A percentile compares a stretch with the other conserved stretches of the same genome.
Conservation (phyloP, 2,329 filamentous ascomycete genomes). For the Fusarium liriodendri region DNA sequence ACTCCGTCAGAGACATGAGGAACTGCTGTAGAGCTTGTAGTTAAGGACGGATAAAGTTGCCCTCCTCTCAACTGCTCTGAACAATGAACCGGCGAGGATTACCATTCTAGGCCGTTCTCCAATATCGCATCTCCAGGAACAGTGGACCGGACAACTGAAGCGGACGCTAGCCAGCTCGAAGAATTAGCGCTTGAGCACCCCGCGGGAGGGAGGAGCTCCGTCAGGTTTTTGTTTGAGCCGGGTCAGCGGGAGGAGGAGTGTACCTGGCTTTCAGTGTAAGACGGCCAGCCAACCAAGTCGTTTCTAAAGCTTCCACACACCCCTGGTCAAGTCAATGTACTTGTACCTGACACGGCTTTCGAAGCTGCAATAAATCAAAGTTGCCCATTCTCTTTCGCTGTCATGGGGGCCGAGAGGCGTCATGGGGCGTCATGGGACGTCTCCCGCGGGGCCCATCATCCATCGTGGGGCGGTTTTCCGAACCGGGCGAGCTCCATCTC, state of each 20-base stretch:
- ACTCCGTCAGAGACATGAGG: not conserved
- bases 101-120: conserved; percentile 24
- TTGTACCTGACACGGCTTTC: not conserved
- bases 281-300: conserved; percentile 1
- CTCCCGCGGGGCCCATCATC: conserved; percentile 13
- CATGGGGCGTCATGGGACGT: conserved; percentile 29
- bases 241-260: conserved; percentile 25
- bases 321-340: not conserved
- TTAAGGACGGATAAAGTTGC: not conserved
- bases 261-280: not conserved
- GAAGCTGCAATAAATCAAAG: conserved; percentile 1
- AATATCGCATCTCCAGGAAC: conserved; percentile 24
- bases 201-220: conserved; percentile 20
- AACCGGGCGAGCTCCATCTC: conserved; percentile 16
- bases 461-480: conserved; percentile 29
- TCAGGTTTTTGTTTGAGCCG: not conserved
- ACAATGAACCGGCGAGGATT: conserved; percentile 17
- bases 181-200: conserved; percentile 22
- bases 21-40: not conserved
- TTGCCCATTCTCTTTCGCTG: conserved; percentile 13
- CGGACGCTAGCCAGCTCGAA: conserved; percentile 2
- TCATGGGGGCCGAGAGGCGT: conserved; percentile 24
- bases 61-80: not conserved
- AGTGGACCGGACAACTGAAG: conserved; percentile 1
- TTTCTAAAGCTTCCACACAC: not conserved